Evolutionary conservation across 2,329 filamentous ascomycete genomes (phyloP).

Genomic region (Pyrenophora teres): DNA sequence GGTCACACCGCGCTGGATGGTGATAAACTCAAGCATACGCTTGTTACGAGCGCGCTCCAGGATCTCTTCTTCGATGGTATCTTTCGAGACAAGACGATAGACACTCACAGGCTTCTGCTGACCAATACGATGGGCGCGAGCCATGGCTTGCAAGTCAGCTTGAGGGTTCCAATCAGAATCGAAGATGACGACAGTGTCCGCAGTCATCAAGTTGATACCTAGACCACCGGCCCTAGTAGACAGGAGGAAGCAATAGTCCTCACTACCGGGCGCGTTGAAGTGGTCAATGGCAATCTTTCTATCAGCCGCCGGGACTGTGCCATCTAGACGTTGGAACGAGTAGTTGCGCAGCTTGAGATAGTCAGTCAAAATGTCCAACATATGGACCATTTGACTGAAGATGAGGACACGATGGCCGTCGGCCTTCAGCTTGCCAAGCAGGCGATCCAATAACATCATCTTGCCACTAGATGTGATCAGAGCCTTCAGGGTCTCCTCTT

Average conservation of each 20-base stretch:
- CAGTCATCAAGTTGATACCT: conserved; percentile 99
- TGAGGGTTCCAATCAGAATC: conserved; percentile 99
- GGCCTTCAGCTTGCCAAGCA: conserved; percentile 90
- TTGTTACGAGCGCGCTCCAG: conserved; percentile 96
- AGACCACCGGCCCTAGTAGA: conserved; percentile 95
- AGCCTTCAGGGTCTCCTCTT: conserved; percentile 89
- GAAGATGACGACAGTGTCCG: conserved; percentile 96
- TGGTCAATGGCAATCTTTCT: conserved; percentile 95
- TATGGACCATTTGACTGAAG: conserved; percentile 99
- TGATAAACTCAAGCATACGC: conserved; percentile 94
- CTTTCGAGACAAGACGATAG: conserved; percentile 94
- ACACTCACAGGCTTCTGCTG: conserved; percentile 96
- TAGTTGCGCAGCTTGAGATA: conserved; percentile 94
- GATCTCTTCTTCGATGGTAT: conserved; percentile 97
- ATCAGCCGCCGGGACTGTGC: conserved; percentile 86
- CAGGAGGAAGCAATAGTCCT: conserved; percentile 94
- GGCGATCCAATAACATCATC: conserved; percentile 97
- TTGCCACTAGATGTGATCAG: conserved; percentile 97
- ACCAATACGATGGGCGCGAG: conserved; percentile 94
- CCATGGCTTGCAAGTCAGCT: conserved; percentile 97
- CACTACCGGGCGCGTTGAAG: conserved; percentile 95
- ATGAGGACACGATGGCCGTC: conserved; percentile 96
- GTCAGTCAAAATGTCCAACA: conserved; percentile 94
- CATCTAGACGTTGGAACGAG: conserved; percentile 91
- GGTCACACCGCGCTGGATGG: conserved; percentile 94